These are phyloP conservation scores for Andrographis paniculata DNA, from an alignment of 305 asterid genomes.

Conservation along the genomic window DNA sequence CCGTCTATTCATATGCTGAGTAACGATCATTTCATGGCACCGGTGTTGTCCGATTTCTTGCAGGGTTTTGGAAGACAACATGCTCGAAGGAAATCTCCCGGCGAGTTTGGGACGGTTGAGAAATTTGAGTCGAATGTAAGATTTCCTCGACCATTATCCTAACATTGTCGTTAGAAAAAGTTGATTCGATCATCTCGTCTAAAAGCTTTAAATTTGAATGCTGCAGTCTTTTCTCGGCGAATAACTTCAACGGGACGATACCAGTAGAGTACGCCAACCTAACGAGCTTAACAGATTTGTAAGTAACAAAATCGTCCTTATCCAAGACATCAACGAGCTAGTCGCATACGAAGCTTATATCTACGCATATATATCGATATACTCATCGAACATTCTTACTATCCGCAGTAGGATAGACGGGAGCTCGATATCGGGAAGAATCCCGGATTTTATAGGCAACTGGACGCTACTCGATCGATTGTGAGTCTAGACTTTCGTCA, in stretches of 20 bases:
- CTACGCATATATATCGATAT: no score
- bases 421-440: slow-evolving; percentile 52
- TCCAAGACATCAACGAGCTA: no score
- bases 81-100: slow-evolving; percentile 78
- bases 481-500: slow-evolving; percentile 36
- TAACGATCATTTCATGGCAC: no score
- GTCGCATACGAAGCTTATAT: no score
- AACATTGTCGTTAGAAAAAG: no score
- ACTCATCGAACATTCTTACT: slow-evolving; percentile 2
- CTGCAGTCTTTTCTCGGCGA: slow-evolving; percentile 73
- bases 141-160: slow-evolving; percentile 14
- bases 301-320: slow-evolving; percentile 42
- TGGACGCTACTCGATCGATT: slow-evolving; percentile 50
- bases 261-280: slow-evolving; percentile 50
- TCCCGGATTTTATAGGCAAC: slow-evolving; percentile 74
- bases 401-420: slow-evolving; percentile 88
- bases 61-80: slow-evolving; percentile 67
- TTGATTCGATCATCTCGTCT: no score
- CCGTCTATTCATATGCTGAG: no score
- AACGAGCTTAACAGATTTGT: slow-evolving; percentile 70
- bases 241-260: slow-evolving; percentile 68
- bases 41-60: background rate
- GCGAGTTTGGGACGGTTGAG: slow-evolving; percentile 52
- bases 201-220: no score
- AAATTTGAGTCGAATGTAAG: slow-evolving; percentile 63